phyloP scores from a whole-genome alignment of 2,329 filamentous ascomycete genomes.

The Fusarium longipes region DNA sequence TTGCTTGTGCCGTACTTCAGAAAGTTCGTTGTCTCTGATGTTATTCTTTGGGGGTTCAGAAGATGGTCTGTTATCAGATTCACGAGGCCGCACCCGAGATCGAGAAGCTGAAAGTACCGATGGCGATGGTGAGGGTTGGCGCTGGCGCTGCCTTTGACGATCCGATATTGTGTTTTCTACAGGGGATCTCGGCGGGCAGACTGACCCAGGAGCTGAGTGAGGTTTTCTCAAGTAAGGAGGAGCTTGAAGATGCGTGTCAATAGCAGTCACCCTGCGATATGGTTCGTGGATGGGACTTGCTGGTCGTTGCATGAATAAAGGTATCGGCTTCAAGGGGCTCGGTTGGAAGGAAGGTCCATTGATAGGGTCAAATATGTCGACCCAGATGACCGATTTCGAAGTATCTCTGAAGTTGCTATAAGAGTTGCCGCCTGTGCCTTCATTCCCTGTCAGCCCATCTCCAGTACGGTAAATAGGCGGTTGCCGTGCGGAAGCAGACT shows the following conservation, averaged over 20 bases:
- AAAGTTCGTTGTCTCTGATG: not conserved
- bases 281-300: conserved; percentile 27
- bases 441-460: conserved; percentile 19
- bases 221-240: conserved; percentile 13
- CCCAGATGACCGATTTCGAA: conserved; percentile 57
- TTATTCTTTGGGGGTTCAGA: conserved; percentile 1
- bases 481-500: conserved; percentile 13
- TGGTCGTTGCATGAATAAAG: conserved; percentile 57
- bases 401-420: conserved; percentile 38
- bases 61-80: not conserved
- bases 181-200: conserved; percentile 6
- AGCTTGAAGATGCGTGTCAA: conserved; percentile 28
- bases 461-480: not conserved
- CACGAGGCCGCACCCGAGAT: conserved; percentile 7
- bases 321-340: conserved; percentile 63
- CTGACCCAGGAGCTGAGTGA: conserved; percentile 10
- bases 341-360: conserved; percentile 60
- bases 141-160: not conserved
- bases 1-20: conserved; percentile 30
- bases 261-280: conserved; percentile 18
- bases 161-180: not conserved
- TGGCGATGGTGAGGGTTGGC: conserved; percentile 4
- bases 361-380: conserved; percentile 62
- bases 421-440: not conserved
- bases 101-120: not conserved